These are phyloP conservation scores for Solanum infundibuliforme DNA, from an alignment of 257 asterid genomes.

Conservation along the genomic window DNA sequence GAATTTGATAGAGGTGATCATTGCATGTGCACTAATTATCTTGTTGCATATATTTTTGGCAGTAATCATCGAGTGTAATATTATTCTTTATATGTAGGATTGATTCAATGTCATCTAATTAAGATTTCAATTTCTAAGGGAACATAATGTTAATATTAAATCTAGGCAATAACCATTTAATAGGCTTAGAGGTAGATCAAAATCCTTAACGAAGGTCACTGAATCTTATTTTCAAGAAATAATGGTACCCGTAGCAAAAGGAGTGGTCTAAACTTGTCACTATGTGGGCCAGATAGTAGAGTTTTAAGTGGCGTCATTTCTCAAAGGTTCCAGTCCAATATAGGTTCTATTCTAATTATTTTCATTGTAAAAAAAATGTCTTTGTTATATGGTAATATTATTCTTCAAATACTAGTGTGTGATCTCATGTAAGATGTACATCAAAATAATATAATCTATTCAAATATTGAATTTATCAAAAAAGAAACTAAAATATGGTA, in stretches of 20 bases:
- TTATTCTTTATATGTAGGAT: constrained; percentile 38
- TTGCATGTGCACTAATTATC: background rate
- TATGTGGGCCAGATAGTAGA: too few relatives aligned
- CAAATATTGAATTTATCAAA: too few relatives aligned
- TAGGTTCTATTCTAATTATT: constrained; percentile 34
- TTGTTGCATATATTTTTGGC: background rate
- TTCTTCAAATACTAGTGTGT: too few relatives aligned
- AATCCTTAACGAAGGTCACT: constrained; percentile 22
- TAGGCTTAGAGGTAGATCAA: background rate
- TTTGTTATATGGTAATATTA: too few relatives aligned
- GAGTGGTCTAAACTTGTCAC: constrained; percentile 30
- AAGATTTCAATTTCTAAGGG: background rate
- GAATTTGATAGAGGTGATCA: background rate
- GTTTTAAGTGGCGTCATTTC: too few relatives aligned
- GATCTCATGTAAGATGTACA: too few relatives aligned
- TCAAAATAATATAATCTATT: too few relatives aligned
- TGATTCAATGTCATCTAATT: constrained; percentile 66
- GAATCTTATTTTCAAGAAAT: constrained; percentile 36
- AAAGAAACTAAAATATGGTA: too few relatives aligned
- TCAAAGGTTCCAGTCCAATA: constrained; percentile 55
- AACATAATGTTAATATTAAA: too few relatives aligned
- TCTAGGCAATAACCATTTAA: background rate
- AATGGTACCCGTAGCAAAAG: constrained; percentile 31
- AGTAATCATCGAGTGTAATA: background rate
- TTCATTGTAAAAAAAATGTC: background rate